Base-by-base conservation (phyloP, 2,329 filamentous ascomycete species). In the Diaporthe sp. region DNA sequence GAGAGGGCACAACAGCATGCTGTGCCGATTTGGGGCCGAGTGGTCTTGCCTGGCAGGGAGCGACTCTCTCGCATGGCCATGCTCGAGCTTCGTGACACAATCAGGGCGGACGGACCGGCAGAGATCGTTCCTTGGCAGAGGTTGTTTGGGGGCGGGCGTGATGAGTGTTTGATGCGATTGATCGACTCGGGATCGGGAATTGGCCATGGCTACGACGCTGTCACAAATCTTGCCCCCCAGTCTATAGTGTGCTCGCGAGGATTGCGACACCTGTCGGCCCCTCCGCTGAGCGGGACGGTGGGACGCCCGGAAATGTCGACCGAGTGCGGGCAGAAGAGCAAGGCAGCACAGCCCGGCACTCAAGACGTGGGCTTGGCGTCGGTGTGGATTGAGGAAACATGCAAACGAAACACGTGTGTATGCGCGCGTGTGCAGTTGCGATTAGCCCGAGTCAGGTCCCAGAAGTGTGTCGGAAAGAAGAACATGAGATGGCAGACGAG, bases 231-330 rank as follows among this genome's bases (percentile, higher is more conserved):
- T 68, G 64, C 22, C 47, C 61, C 64, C 45, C n/a, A n/a, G 64
- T 68, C 22, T 25, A 66, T 25, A 33, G n/a, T 50, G 28, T 38
- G 64, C 45, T 54, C 30, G 64, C 64, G 64, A 28, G 22, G 30
- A 68, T 54, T 54, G 47, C 64, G 47, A 68, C 64, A 54, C n/a
- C 10, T 28, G 28, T 68, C 64, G 47, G 45, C 64, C 47, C 64
- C 64, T 54, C 64, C 64, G 64, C 64, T 68, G 64, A 33, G 64
- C 64, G 64, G 64, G 64, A 54, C 47, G 9, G 45, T 68, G 64
- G 64, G 47, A 68, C 45, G n/a, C 33, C 45, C 64, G 64, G 64
- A 68, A 54, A 68, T 68, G 64, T 68, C 64, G 64, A 68, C 64
- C 64, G 64, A 68, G 64, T 25, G 47, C 45, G 42, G 61, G 45